Conservation (phyloP, 2,329 filamentous ascomycete species). For the Cladophialophora carrionii region DNA sequence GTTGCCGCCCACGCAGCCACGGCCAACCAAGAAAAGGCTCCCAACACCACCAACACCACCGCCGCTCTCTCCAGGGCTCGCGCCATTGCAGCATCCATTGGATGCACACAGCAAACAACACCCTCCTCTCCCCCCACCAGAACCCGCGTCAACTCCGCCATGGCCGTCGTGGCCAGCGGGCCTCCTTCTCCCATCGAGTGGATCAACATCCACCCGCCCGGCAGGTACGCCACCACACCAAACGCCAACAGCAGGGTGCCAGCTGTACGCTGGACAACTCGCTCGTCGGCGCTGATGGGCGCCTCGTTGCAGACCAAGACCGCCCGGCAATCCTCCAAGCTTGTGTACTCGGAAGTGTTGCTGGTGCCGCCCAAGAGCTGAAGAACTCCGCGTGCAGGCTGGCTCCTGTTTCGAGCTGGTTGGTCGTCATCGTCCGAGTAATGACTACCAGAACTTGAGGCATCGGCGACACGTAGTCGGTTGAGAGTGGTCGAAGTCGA, state of each 20-base stretch:
- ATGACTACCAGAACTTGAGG: constrained; percentile 1
- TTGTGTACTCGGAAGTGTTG: not conserved
- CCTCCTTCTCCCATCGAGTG: constrained; percentile 27
- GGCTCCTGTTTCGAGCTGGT: not conserved
- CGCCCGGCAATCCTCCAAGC: constrained; percentile 2
- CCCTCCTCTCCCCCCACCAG: constrained; percentile 20
- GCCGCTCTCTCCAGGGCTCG: constrained; percentile 25
- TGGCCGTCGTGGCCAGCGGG: constrained; percentile 21
- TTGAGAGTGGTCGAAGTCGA: constrained; percentile 16
- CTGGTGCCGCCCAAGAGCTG: not conserved
- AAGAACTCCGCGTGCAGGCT: not conserved
- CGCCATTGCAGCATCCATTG: constrained; percentile 25
- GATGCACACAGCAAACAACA: constrained; percentile 23
- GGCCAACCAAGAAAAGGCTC: constrained; percentile 17
- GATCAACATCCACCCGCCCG: constrained; percentile 31
- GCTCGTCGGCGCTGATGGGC: constrained; percentile 3
- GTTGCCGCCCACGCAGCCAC: constrained; percentile 28
- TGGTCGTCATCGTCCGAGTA: not conserved
- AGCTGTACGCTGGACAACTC: constrained; percentile 24
- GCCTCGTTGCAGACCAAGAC: constrained; percentile 9
- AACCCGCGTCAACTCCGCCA: constrained; percentile 26
- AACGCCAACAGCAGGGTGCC: constrained; percentile 26
- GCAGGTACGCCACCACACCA: constrained; percentile 18
- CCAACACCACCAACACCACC: constrained; percentile 15
- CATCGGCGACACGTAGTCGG: not conserved